Conservation (phyloP, 495 filamentous ascomycete genomes). For the Monascus purpureus region DNA sequence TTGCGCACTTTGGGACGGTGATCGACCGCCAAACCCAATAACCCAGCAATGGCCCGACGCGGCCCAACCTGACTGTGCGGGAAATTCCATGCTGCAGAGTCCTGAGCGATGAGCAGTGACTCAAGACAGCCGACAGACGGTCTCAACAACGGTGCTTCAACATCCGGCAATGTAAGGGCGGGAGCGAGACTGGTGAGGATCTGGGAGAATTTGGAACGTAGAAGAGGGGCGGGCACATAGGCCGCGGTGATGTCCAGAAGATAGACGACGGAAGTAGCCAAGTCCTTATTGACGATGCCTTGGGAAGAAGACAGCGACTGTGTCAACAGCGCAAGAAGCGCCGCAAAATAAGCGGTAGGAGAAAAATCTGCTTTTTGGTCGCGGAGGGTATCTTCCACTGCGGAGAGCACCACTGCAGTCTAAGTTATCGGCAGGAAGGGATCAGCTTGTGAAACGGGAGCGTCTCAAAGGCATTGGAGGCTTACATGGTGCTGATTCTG, state of each 20-base stretch:
- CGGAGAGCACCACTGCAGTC: conserved; percentile 78
- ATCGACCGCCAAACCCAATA: conserved; percentile 71
- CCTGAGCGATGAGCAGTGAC: conserved; percentile 74
- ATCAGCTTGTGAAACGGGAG: conserved; percentile 2
- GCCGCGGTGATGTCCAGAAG: conserved; percentile 83
- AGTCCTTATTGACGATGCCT: conserved; percentile 63
- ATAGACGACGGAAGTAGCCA: conserved; percentile 82
- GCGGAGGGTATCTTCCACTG: conserved; percentile 81
- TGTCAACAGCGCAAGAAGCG: conserved; percentile 75
- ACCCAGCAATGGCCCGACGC: conserved; percentile 75
- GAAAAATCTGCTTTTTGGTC: conserved; percentile 71
- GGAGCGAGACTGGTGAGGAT: conserved; percentile 81
- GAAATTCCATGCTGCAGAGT: conserved; percentile 74
- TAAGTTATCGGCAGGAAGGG: conserved; percentile 26
- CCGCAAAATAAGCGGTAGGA: conserved; percentile 88
- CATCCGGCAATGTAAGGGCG: conserved; percentile 60
- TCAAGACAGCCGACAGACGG: conserved; percentile 91
- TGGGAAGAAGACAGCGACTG: conserved; percentile 50
- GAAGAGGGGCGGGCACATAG: conserved; percentile 67
- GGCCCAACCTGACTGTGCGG: conserved; percentile 73
- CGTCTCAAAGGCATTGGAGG: conserved; percentile 1
- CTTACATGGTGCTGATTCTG: conserved; percentile 86
- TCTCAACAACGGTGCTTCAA: conserved; percentile 74
- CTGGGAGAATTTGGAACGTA: conserved; percentile 84
- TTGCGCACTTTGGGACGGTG: conserved; percentile 90